Evolutionary conservation across 352 stramenopile species (phyloP).

Genomic region (Phytophthora sp.): DNA sequence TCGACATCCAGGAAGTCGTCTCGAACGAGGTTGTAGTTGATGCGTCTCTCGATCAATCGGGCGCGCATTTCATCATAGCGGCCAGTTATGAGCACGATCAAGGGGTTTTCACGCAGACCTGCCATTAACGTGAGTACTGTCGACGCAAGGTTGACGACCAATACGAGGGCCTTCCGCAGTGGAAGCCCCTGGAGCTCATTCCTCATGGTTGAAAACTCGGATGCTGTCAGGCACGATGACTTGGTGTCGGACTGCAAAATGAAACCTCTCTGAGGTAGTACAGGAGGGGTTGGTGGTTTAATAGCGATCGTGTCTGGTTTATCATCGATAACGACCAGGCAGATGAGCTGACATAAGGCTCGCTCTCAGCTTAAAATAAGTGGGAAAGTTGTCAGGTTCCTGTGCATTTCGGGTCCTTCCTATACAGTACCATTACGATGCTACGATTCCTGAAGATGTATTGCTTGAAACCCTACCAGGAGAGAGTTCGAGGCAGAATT

Average conservation of each 20-base stretch:
- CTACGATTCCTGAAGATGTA: too few relatives aligned
- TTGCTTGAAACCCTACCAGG: too few relatives aligned
- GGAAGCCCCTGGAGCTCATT: slow-evolving; percentile 15
- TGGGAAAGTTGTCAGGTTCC: not conserved
- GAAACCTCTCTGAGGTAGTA: not conserved
- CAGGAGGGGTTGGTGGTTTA: not conserved
- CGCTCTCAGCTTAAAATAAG: slow-evolving; percentile 1
- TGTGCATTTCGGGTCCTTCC: too few relatives aligned
- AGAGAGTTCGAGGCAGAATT: too few relatives aligned
- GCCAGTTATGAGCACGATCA: slow-evolving; percentile 49
- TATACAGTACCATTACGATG: too few relatives aligned
- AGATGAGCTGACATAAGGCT: not conserved
- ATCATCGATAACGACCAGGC: not conserved
- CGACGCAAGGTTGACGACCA: slow-evolving; percentile 52
- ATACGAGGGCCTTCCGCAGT: slow-evolving; percentile 29
- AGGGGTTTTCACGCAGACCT: slow-evolving; percentile 59
- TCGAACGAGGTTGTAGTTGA: slow-evolving; percentile 54
- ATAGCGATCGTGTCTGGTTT: not conserved
- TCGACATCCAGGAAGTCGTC: slow-evolving; percentile 43
- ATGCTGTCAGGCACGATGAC: not conserved
- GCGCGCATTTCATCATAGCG: slow-evolving; percentile 54
- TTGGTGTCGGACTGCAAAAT: slow-evolving; percentile 18
- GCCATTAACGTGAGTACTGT: slow-evolving; percentile 57
- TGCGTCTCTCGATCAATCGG: slow-evolving; percentile 37
- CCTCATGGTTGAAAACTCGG: slow-evolving; percentile 17